Evolutionary conservation across 495 filamentous ascomycete species (phyloP), one percentile per base, ranked within the genome.

Genomic region (Tetracladium setigerum): DNA sequence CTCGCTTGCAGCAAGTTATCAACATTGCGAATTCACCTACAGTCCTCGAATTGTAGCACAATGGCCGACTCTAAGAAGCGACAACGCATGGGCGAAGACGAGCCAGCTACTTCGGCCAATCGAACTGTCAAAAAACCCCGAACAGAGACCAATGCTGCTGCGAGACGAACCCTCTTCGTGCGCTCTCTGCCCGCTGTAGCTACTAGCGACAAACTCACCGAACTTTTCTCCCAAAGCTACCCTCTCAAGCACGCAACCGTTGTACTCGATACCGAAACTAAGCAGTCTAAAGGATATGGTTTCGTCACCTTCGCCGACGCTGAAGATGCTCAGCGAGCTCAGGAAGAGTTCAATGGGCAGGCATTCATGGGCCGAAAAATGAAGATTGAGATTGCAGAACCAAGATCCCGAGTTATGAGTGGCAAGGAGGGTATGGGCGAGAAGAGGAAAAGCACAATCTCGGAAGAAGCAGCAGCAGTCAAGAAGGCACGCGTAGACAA

Each of bases 241-340:
- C 88, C 95, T 17, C 74, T 97, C 61, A 96, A 95, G 62, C 92
- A 97, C 65, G 91, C 91, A 42, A 84, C 83, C 5, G 87, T 89
- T 11, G 87, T 99, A 15, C 67, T 78, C 30, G 89, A 97, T 62
- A 75, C 83, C 1, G 65, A 74, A 48, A 92, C 87, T 6, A 95
- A 95, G 57, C 67, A 77, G 39, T 95, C 86, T 15, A 85, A 87
- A 54, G 91, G 91, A 9, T 99, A 86, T 64, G 92, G 92, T 40
- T 99, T 99, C 66, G 90, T 97, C 38, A 95, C 92, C 11, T 95
- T 97, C 57, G 83, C 89, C 57, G 91, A 97, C 58, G 72, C 84
- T 41, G 89, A 95, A 50, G 92, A 99, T 67, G 89, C 92, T 19
- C 66, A 84, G 53, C 71, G 77, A 42, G 92, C 92, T 13, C 70